Evolutionary conservation across 2,329 filamentous ascomycete genomes (phyloP).

Genomic region (Trichoderma asperellum): DNA sequence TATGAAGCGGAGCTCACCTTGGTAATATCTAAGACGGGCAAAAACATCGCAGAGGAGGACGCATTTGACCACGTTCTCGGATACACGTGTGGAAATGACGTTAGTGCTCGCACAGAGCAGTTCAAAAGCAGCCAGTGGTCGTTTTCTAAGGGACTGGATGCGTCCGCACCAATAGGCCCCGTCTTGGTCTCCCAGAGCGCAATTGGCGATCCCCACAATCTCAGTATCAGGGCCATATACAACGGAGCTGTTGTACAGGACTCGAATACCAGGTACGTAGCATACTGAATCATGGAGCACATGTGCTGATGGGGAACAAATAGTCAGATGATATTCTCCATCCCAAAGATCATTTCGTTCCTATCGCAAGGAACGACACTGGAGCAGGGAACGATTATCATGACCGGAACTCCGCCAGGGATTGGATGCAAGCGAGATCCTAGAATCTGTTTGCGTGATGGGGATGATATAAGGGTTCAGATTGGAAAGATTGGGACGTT

Average conservation of each 20-base stretch:
- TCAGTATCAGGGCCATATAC: background rate
- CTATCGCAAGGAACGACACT: background rate
- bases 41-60: background rate
- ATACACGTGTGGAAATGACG: background rate
- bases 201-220: background rate
- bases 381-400: background rate
- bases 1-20: conserved; percentile 3
- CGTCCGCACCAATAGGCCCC: background rate
- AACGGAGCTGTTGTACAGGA: background rate
- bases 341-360: background rate
- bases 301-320: background rate
- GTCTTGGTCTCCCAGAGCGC: background rate
- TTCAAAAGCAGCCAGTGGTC: conserved; percentile 1
- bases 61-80: background rate
- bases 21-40: background rate
- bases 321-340: background rate
- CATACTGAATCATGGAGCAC: background rate
- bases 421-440: background rate
- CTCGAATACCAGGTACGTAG: background rate
- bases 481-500: background rate
- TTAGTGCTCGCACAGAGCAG: background rate
- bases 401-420: conserved; percentile 1
- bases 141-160: background rate
- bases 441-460: background rate
- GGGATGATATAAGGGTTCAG: background rate